phyloP scores from a whole-genome alignment of 2,329 filamentous ascomycete genomes.

The Colletotrichum phormii region DNA sequence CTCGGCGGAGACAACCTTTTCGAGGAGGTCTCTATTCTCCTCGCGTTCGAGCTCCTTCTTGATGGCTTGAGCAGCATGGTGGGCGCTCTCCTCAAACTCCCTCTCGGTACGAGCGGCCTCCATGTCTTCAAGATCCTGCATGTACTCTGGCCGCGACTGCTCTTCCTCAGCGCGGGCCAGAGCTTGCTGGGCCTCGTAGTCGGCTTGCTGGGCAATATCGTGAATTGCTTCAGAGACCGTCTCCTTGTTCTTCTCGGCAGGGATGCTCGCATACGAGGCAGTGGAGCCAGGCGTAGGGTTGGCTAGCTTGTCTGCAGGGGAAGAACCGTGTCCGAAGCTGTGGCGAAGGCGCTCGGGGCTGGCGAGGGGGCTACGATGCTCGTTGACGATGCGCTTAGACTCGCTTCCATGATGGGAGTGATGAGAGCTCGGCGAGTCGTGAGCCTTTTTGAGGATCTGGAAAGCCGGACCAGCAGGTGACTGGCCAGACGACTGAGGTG shows the following conservation, averaged over 20 bases:
- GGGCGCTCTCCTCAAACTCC: conserved; percentile 64
- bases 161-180: conserved; percentile 71
- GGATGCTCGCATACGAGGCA: conserved; percentile 33
- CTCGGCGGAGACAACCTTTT: conserved; percentile 62
- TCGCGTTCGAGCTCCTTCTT: conserved; percentile 67
- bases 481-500: conserved; percentile 42
- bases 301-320: conserved; percentile 37
- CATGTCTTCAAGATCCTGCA: conserved; percentile 63
- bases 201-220: conserved; percentile 68
- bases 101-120: conserved; percentile 63
- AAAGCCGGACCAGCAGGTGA: conserved; percentile 51
- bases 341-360: conserved; percentile 58
- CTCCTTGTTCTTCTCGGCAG: conserved; percentile 60
- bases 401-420: conserved; percentile 52
- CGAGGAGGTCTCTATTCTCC: conserved; percentile 63
- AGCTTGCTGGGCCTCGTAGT: conserved; percentile 72
- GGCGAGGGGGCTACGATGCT: conserved; percentile 53
- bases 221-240: conserved; percentile 78
- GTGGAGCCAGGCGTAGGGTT: conserved; percentile 38
- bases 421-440: conserved; percentile 47
- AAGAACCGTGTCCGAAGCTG: conserved; percentile 50
- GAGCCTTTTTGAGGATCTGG: conserved; percentile 65
- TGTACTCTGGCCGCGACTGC: conserved; percentile 66
- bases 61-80: conserved; percentile 59
- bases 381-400: conserved; percentile 52